Evolutionary conservation across 257 asterid genomes (phyloP).

Genomic region (Prunella vulgaris): DNA sequence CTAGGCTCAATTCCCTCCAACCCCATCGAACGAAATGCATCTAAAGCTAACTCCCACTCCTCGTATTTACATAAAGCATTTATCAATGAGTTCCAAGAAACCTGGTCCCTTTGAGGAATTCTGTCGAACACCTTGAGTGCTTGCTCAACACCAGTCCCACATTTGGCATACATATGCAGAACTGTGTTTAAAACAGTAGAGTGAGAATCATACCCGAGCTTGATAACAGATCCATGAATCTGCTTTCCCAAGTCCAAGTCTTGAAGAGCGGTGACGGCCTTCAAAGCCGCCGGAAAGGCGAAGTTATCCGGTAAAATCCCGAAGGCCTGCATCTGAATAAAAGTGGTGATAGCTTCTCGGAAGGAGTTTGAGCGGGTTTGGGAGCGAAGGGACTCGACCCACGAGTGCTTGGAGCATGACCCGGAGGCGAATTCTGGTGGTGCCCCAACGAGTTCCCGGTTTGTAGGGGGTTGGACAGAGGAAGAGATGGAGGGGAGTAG

Average conservation of each 20-base stretch:
- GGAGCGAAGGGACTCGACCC: constrained; percentile 65
- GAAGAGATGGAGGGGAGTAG: constrained; percentile 22
- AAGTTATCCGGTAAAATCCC: constrained; percentile 71
- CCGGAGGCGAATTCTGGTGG: constrained; percentile 25
- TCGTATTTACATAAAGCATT: constrained; percentile 65
- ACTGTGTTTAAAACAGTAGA: constrained; percentile 72
- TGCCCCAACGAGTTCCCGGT: constrained; percentile 19
- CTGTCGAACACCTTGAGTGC: constrained; percentile 65
- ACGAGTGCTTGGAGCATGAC: constrained; percentile 39
- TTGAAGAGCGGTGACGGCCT: constrained; percentile 64
- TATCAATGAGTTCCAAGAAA: constrained; percentile 80
- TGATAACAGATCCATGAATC: constrained; percentile 53
- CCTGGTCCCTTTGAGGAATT: constrained; percentile 72
- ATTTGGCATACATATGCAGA: constrained; percentile 57
- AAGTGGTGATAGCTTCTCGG: constrained; percentile 60
- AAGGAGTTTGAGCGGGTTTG: constrained; percentile 50
- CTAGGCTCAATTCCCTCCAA: constrained; percentile 52
- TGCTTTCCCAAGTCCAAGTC: constrained; percentile 64
- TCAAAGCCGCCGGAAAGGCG: constrained; percentile 68
- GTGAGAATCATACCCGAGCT: constrained; percentile 49
- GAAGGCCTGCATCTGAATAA: constrained; percentile 48
- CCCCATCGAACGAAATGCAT: constrained; percentile 59
- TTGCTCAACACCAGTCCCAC: constrained; percentile 38
- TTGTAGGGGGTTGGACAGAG: constrained; percentile 22
- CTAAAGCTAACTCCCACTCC: constrained; percentile 74